phyloP scores from a whole-genome alignment of 2,329 filamentous ascomycete species.

The Ophiostoma tasmaniense region DNA sequence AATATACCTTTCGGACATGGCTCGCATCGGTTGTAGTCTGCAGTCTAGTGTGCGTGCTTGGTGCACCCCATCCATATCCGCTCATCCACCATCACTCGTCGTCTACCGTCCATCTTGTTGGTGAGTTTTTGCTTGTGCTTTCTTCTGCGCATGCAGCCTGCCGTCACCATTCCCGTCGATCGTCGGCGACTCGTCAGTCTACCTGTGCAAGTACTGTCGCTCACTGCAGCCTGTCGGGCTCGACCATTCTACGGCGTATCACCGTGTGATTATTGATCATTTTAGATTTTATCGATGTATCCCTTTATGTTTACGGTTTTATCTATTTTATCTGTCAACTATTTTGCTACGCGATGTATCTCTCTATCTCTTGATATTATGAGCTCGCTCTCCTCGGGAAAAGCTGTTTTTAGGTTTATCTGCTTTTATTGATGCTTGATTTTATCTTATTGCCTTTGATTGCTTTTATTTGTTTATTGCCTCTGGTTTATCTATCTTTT shows the following conservation, averaged over 20 bases:
- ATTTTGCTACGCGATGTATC: neutral
- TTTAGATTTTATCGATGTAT: neutral
- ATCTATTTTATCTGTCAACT: neutral
- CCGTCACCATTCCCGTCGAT: neutral
- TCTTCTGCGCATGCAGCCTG: neutral
- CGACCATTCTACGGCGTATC: neutral
- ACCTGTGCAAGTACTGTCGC: neutral
- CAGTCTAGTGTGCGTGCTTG: neutral
- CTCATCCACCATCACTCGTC: neutral
- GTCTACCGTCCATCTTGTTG: neutral
- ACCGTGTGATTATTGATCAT: neutral
- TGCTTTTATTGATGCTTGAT: neutral
- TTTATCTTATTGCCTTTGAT: neutral
- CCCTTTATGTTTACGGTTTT: neutral
- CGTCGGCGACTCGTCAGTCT: neutral
- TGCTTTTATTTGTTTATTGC: neutral
- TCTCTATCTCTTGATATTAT: neutral
- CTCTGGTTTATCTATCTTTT: neutral
- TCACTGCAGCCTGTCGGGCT: neutral
- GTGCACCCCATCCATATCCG: neutral
- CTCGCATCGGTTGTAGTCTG: neutral
- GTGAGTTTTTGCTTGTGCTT: constrained; percentile 1
- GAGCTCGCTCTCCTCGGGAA: neutral
- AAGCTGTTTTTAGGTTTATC: neutral
- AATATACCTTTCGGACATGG: neutral